Evolutionary conservation across 345 rosid genomes (phyloP).

Genomic region (Arabidopsis thaliana): DNA sequence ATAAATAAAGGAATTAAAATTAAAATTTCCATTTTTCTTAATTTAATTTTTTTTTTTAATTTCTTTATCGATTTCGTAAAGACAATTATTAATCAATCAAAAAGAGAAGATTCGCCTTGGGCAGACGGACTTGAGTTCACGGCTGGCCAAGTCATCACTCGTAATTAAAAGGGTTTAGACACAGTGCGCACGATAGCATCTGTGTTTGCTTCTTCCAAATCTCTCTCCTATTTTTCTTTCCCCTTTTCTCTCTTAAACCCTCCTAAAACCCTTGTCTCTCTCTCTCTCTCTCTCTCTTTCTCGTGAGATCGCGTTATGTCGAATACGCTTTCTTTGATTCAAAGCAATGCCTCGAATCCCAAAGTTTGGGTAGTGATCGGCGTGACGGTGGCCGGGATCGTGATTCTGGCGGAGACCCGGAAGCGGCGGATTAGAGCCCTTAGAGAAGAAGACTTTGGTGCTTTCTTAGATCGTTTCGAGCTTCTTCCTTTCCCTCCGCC

Average conservation of each 20-base stretch:
- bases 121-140: slow-evolving; percentile 14
- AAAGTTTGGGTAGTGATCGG: slow-evolving; percentile 83
- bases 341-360: slow-evolving; percentile 59
- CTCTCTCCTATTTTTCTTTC: neutral
- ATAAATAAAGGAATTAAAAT: neutral
- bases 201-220: neutral
- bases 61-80: neutral
- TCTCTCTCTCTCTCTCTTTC: slow-evolving; percentile 21
- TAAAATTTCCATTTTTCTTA: neutral
- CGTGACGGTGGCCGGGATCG: slow-evolving; percentile 74
- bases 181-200: slow-evolving; percentile 19
- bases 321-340: slow-evolving; percentile 54
- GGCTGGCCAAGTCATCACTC: slow-evolving; percentile 25
- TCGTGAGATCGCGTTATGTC: slow-evolving; percentile 50
- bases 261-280: slow-evolving; percentile 44
- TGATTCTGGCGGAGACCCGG: slow-evolving; percentile 68
- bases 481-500: slow-evolving; percentile 80
- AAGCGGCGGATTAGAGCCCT: slow-evolving; percentile 59
- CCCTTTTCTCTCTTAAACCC: slow-evolving; percentile 46
- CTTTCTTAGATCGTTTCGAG: slow-evolving; percentile 73
- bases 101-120: slow-evolving; percentile 34
- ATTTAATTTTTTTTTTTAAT: no score
- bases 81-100: no score
- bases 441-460: slow-evolving; percentile 68
- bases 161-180: neutral